Evolutionary conservation across 2,329 filamentous ascomycete genomes (phyloP), one percentile per base, ranked within the genome.

Genomic region (Juglanconis juglandina): DNA sequence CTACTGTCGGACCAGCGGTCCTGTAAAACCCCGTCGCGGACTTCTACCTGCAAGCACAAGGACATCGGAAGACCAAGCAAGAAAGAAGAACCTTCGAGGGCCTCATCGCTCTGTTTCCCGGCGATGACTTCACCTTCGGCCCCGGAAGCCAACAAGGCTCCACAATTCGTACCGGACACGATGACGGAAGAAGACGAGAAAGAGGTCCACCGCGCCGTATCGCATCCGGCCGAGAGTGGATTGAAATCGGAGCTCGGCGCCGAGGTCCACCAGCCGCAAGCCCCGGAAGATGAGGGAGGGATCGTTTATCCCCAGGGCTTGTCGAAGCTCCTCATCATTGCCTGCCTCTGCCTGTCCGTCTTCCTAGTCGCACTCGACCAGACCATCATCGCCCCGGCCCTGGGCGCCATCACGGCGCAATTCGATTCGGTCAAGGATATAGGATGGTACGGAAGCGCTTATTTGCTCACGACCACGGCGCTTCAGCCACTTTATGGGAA

Each of bases 371-470:
- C 79, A 3, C 73, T 81, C 10, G 79, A 82, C 63, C 78, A 81
- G 70, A 81, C 79, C 51, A 81, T 81, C 62, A 79, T 82, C 62
- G 79, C 79, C 5, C 80, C 81, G 13, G 81, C 81, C 1, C 74
- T 83, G 17, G 79, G 79, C 24, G 78, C 80, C 66, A 84, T 83
- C 64, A 81, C 79, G 0, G 70, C 70, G 1, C 70, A 79, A 52
- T 81, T 77, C 55, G 60, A 66, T 48, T 78, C 74, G 53, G 73
- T 79, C 41, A 75, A 75, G 64, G 79, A 81, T 58, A 80, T 81
- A 63, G 79, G 82, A 62, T 87, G 78, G 79, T 81, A 82, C 68
- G 79, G 79, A 63, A 75, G 79, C 10, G 64, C 78, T 3, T 82
- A 81, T 63, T 71, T 82, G 4, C 75, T 82, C 49, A 79, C 78